Percentiles rank a stretch among this genome's conserved stretches.
Conservation (phyloP, 2,329 filamentous ascomycete species). For the Epichloe sp. region DNA sequence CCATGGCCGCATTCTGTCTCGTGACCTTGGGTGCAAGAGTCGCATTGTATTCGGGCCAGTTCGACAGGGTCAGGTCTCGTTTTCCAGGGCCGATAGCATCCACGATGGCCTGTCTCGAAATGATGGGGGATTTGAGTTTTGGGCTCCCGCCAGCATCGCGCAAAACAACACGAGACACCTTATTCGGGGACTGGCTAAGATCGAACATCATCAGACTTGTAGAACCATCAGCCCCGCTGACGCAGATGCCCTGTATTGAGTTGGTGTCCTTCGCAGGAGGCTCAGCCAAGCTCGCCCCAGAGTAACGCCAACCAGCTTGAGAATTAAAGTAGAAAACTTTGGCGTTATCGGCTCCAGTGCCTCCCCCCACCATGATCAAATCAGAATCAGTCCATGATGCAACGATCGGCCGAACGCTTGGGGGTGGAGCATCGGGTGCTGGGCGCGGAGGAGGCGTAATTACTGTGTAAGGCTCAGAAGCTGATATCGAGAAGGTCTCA, state of each 20-base stretch:
- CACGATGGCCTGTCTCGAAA: conserved; percentile 22
- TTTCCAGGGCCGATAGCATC: conserved; percentile 8
- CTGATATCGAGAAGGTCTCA: conserved; percentile 62
- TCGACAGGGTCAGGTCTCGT: conserved; percentile 38
- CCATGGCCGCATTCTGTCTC: conserved; percentile 58
- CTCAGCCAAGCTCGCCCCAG: conserved; percentile 48
- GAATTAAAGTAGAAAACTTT: conserved; percentile 61
- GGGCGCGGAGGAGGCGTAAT: conserved; percentile 43
- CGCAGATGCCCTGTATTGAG: conserved; percentile 45
- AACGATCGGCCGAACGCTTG: conserved; percentile 50
- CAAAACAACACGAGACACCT: conserved; percentile 57
- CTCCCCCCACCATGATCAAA: conserved; percentile 64
- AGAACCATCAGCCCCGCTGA: conserved; percentile 63
- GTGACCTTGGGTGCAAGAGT: conserved; percentile 51
- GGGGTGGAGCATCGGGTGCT: conserved; percentile 34
- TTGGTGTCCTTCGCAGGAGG: conserved; percentile 46
- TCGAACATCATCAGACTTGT: conserved; percentile 72
- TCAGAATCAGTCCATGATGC: conserved; percentile 60
- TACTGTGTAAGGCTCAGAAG: conserved; percentile 51
- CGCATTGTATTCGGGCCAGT: conserved; percentile 71
- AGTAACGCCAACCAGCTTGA: conserved; percentile 49
- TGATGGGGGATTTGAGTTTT: conserved; percentile 32
- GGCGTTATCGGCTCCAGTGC: conserved; percentile 33
- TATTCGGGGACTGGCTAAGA: conserved; percentile 59
- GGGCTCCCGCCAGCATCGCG: conserved; percentile 45